Evolutionary conservation across 2,329 filamentous ascomycete genomes (phyloP), one percentile per base, ranked within the genome.

Genomic region (Pseudogymnoascus sp.): DNA sequence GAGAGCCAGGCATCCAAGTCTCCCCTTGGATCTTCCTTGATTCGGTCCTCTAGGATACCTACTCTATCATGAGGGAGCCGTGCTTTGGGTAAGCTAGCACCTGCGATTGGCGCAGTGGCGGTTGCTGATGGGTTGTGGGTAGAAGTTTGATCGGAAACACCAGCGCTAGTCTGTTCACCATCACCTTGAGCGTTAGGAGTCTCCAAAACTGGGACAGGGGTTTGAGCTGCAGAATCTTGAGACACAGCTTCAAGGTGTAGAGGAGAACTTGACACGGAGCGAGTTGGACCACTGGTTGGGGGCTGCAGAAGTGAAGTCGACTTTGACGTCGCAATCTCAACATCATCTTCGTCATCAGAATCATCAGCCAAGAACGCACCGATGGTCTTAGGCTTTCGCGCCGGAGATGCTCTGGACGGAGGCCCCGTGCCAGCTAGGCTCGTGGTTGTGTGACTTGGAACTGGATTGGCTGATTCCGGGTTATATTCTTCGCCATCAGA

Each of bases 1-100:
- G 84, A 83, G 69, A 95, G 78, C 94, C 94, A 99, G 33, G 93
- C 91, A 73, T 94, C 89, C 75, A 94, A 85, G 69, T 97, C 92
- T 71, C 93, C 94, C 69, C 91, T 89, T 13, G 93, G 90, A 72
- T 99, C 94, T 71, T 97, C 90, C 72, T 88, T 87, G 73, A 97
- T 88, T 71, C 93, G 87, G 73, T 94, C 90, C 78, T 99, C 93
- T 71, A 97, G 81, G 61, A 72, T 71, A 55, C 72, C 72, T 60
- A 65, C 71, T 64, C 65, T 69, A 61, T 74, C 72, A 69, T 74
- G 70, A 31, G 72, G 71, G 58, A 74, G 68, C 36, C 72, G 70
- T 40, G 71, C 72, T 64, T 72, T 73, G 25, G 72, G 69, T 25
- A 68, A 35, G 63, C 35, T 62, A 21, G 58, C 21, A 35, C 37